These are phyloP conservation scores for Fusarium ambrosium DNA, from an alignment of 2,329 filamentous ascomycete species.

Conservation along the genomic window DNA sequence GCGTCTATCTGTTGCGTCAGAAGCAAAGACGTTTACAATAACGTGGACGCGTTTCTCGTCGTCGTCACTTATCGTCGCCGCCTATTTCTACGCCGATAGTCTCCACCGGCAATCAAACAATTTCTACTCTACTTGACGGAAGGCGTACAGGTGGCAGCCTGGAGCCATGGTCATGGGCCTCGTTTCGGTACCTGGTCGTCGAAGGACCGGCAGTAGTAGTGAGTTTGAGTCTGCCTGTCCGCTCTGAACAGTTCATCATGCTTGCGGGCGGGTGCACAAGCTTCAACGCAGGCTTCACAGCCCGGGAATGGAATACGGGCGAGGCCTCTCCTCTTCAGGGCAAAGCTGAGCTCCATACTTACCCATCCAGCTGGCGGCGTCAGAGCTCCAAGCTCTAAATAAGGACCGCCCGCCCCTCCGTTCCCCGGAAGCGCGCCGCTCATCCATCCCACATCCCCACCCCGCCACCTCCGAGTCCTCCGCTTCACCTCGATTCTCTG, in stretches of 20 bases:
- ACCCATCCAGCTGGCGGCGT: conserved; percentile 16
- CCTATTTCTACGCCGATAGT: background rate
- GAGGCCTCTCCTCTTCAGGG: conserved; percentile 1
- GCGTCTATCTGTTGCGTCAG: background rate
- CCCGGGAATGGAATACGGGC: background rate
- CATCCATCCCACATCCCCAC: conserved; percentile 44
- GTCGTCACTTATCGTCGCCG: conserved; percentile 1
- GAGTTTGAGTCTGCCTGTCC: conserved; percentile 37
- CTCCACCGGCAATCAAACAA: conserved; percentile 9
- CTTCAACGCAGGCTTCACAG: conserved; percentile 15
- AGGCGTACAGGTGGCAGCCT: conserved; percentile 23
- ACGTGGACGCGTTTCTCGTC: background rate
- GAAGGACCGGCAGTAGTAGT: conserved; percentile 49
- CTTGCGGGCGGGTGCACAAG: background rate
- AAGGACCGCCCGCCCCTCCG: conserved; percentile 30
- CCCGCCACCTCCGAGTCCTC: conserved; percentile 41
- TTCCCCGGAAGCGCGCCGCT: conserved; percentile 36
- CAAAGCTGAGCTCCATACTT: conserved; percentile 3
- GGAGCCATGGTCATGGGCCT: conserved; percentile 52
- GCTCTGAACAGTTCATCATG: conserved; percentile 11
- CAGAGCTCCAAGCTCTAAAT: conserved; percentile 35
- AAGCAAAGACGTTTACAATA: conserved; percentile 14
- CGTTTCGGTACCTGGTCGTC: conserved; percentile 49
- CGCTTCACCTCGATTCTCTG: conserved; percentile 33
- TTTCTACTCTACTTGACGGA: background rate